Base-by-base conservation (phyloP, 2,329 filamentous ascomycete genomes). In the Penicillium sp. region DNA sequence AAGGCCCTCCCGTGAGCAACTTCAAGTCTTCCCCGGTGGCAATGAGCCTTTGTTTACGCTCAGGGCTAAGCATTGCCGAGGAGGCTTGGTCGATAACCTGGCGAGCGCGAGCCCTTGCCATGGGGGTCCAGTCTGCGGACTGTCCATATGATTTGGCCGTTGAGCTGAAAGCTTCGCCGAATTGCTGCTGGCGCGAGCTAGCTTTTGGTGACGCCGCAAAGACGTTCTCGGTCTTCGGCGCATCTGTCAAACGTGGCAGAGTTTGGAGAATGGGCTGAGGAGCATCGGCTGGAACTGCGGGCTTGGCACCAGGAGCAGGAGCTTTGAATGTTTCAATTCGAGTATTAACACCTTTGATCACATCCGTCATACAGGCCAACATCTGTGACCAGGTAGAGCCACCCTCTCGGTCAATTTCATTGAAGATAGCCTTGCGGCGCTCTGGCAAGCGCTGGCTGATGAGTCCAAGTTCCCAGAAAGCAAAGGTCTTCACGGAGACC, bases 391-490 rank as follows among this genome's bases (percentile, higher is more conserved):
- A 96, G 60, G 89, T 86, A 0, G 89, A 82, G 0, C 88, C 90
- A 42, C 87, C 88, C 49, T 84, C 84, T 54, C 91, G 87, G 61
- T 95, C 90, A 56, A 96, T 89, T 62, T 97, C 93, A 52, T 86
- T 84, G 71, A 89, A 96, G 50, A 97, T 90, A 18, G 85, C 83
- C 70, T 87, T 89, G 47, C 93, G 84, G 31, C 91, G 85, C n/a
- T 84, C 80, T 15, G 86, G 80, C 57, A 88, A 92, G 49, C 84
- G 81, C 51, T 87, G 82, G 34, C 89, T 86, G 61, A 96, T 95
- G 51, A 89, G 80, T 28, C 85, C 84, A 26, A 96, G 78, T 67
- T 97, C 93, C 92, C 92, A 96, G 71, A 95, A 88, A 15, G 93
- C 92, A 70, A 95, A 95, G 0, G 85, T 82, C 81, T 84, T 86